Evolutionary conservation across 306 rosid species (phyloP).

Genomic region (Glycyrrhiza uralensis): DNA sequence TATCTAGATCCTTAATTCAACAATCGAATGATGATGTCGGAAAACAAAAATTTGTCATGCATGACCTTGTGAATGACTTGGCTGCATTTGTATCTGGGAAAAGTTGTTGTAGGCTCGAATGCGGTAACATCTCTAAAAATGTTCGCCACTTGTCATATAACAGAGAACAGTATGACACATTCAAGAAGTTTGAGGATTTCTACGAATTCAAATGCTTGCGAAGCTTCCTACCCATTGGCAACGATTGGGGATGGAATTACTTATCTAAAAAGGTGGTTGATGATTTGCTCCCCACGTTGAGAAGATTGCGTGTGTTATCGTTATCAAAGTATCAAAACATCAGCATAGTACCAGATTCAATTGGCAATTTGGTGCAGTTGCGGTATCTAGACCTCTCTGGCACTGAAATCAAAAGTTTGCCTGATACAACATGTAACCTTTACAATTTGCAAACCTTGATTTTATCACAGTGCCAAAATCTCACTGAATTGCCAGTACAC

Average conservation of each 20-base stretch:
- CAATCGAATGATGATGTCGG: background rate
- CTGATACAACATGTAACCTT: too few species aligned
- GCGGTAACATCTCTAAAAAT: too few species aligned
- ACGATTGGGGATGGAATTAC: background rate
- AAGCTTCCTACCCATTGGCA: background rate
- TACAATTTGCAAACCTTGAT: too few species aligned
- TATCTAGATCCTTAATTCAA: background rate
- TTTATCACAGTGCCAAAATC: background rate
- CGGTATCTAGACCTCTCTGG: too few species aligned
- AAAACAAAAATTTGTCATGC: background rate
- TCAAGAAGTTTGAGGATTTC: background rate
- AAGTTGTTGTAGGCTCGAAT: background rate
- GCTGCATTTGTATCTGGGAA: background rate
- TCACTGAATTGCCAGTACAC: background rate
- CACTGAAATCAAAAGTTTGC: too few species aligned
- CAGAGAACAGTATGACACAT: background rate
- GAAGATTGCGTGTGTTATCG: background rate
- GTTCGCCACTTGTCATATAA: background rate
- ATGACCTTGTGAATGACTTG: background rate
- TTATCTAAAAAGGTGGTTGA: background rate
- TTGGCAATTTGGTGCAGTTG: too few species aligned
- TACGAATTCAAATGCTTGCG: background rate
- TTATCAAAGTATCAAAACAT: background rate
- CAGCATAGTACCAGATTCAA: background rate
- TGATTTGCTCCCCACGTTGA: background rate